A percentile compares a stretch with the other conserved stretches of the same genome.
These are phyloP conservation scores for Carex scoparia DNA, from an alignment of 176 grass and related monocot genomes.

Conservation along the genomic window DNA sequence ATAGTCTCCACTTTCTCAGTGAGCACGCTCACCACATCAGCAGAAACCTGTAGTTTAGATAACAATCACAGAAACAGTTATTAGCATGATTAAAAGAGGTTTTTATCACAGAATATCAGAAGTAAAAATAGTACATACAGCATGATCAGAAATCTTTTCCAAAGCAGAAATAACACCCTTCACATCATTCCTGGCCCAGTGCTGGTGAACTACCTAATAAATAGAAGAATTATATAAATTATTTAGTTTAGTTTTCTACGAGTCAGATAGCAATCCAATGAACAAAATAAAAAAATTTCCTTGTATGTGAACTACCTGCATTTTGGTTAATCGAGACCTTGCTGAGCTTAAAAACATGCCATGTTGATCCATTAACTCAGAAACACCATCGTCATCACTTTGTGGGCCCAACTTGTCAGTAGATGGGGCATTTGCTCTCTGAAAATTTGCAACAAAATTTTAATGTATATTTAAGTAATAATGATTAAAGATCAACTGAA, in stretches of 20 bases:
- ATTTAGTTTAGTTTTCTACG: background rate
- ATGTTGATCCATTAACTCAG: slow-evolving; percentile 68
- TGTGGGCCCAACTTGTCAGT: slow-evolving; percentile 46
- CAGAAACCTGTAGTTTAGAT: slow-evolving; percentile 47
- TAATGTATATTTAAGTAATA: slow-evolving; percentile 18
- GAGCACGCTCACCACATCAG: slow-evolving; percentile 73
- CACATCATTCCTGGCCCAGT: slow-evolving; percentile 87
- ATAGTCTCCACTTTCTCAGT: slow-evolving; percentile 75
- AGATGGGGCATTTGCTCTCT: slow-evolving; percentile 57
- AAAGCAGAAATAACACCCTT: slow-evolving; percentile 66
- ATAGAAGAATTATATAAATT: slow-evolving; percentile 4
- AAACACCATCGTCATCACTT: slow-evolving; percentile 72
- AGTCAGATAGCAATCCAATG: background rate
- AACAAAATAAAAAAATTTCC: background rate
- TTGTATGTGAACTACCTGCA: slow-evolving; percentile 48
- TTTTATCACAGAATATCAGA: background rate
- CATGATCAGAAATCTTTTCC: slow-evolving; percentile 94
- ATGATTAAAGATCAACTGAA: slow-evolving; percentile 5
- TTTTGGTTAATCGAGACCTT: slow-evolving; percentile 70
- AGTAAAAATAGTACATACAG: slow-evolving; percentile 44
- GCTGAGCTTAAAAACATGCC: slow-evolving; percentile 64
- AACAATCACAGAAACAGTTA: slow-evolving; percentile 7
- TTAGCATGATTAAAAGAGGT: slow-evolving; percentile 26
- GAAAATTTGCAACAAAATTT: slow-evolving; percentile 27
- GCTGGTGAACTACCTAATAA: slow-evolving; percentile 74